Percentiles rank a stretch among this genome's conserved stretches.
Conservation (phyloP, 148 eudicot genomes). For the Amaranthus cruentus region DNA sequence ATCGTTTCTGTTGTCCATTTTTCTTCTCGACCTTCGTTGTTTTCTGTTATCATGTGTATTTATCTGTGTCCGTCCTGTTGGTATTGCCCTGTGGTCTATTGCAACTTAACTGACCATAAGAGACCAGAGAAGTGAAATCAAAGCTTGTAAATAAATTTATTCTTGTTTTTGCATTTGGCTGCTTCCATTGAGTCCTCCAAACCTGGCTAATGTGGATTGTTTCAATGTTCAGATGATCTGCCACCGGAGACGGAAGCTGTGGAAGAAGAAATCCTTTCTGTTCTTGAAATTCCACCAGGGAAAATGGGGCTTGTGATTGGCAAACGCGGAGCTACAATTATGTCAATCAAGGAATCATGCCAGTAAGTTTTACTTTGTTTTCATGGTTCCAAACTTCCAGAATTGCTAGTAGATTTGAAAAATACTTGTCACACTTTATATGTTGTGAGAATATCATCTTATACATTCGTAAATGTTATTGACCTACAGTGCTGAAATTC, state of each 20-base stretch:
- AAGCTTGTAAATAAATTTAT: no score
- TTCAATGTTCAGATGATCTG: constrained; percentile 43
- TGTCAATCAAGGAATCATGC: constrained; percentile 74
- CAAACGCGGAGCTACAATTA: constrained; percentile 60
- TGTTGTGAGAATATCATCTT: background rate
- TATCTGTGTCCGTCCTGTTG: no score
- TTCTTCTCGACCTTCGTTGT: no score
- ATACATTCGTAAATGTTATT: constrained; percentile 9
- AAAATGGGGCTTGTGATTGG: constrained; percentile 84
- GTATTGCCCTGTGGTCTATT: no score
- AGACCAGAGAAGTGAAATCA: no score
- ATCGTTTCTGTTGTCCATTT: no score
- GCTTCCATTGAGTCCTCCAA: background rate
- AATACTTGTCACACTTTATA: background rate
- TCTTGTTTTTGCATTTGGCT: no score
- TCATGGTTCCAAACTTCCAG: background rate
- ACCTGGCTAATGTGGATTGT: constrained; percentile 30
- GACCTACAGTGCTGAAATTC: constrained; percentile 73
- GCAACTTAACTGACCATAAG: no score
- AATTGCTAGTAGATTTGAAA: background rate
- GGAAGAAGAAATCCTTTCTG: constrained; percentile 72
- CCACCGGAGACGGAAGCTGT: constrained; percentile 38
- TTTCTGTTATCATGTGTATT: no score
- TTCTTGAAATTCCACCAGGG: constrained; percentile 74
- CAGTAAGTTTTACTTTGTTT: constrained; percentile 31